These are phyloP conservation scores for Aspergillus egyptiacus DNA, from an alignment of 495 filamentous ascomycete species.

Conservation along the genomic window DNA sequence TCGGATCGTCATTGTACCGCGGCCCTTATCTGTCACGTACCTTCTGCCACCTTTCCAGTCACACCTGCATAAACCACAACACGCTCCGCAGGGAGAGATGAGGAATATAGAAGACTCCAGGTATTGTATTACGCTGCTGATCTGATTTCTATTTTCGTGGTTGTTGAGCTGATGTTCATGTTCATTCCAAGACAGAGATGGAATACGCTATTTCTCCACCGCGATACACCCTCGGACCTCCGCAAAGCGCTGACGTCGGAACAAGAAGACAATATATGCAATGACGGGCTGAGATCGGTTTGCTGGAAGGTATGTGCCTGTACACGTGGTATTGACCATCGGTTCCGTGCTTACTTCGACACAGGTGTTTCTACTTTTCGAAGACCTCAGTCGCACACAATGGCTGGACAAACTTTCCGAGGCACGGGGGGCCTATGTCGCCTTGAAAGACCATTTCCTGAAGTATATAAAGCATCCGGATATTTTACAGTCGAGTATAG, in stretches of 20 bases:
- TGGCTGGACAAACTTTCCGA: conserved; percentile 65
- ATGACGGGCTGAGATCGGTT: conserved; percentile 71
- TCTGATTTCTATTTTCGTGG: not conserved
- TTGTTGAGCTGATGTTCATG: conserved; percentile 8
- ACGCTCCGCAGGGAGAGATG: conserved; percentile 43
- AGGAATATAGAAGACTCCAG: conserved; percentile 57
- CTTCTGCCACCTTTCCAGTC: conserved; percentile 10
- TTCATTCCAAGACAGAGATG: conserved; percentile 54
- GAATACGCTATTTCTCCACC: conserved; percentile 57
- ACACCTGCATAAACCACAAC: conserved; percentile 10
- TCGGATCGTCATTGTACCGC: not conserved
- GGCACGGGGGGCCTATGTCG: conserved; percentile 66
- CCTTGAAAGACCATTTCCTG: conserved; percentile 66
- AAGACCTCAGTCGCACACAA: conserved; percentile 54
- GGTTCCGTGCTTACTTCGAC: conserved; percentile 13
- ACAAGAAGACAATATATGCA: conserved; percentile 53
- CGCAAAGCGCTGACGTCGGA: conserved; percentile 57
- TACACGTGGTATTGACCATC: not conserved
- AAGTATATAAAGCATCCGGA: conserved; percentile 77
- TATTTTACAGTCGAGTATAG: conserved; percentile 63
- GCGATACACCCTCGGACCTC: conserved; percentile 56
- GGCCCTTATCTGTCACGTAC: conserved; percentile 1
- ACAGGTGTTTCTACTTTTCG: conserved; percentile 77
- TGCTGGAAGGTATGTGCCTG: conserved; percentile 76
- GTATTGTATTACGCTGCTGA: conserved; percentile 29